Evolutionary conservation across 140 eudicot genomes (phyloP), one percentile per base, ranked within the genome.

Genomic region (Bidens hawaiensis): DNA sequence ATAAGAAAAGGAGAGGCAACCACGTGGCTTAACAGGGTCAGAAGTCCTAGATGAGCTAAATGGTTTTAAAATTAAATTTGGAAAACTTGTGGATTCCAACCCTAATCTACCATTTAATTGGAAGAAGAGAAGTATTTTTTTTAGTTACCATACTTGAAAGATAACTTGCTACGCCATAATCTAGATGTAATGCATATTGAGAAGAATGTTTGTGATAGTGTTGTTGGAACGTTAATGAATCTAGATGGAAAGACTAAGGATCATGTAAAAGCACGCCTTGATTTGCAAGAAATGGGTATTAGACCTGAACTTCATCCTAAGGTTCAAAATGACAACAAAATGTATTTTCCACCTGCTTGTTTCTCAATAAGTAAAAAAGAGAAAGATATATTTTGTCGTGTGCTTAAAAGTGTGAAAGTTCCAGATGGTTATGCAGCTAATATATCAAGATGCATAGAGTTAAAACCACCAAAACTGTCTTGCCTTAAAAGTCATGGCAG

Each of bases 111-210:
- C 58, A 27, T 63, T 45, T 63, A 63, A 63, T 18, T 46, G 69
- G 69, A 63, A 63, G 26, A 63, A 63, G 43, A 65, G 41, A 21
- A 65, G 70, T 65, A 48, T 64, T 28, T 60, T 60, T 36, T 60
- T 60, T 36, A 22, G 15, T 18, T 58, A 0, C 27, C 45, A n/a
- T 62, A 62, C 33, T 62, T 42, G 57, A 63, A 63, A 11, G 30
- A 30, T 28, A 64, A 64, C 21, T 19, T 64, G 34, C 46, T 64
- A 22, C 42, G 70, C 6, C 68, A 53, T 14, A 36, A 54, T 40
- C 40, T 65, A 7, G 71, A 65, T 65, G 71, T 65, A 19, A 65
- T 65, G 71, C 71, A 65, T 31, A 30, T 65, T 2, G 48, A 65
- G 15, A 65, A 33, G 19, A 49, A 40, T 41, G 67, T 61, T 61